These are phyloP conservation scores for Evansstolkia leycettana DNA, from an alignment of 495 filamentous ascomycete genomes.

Conservation along the genomic window DNA sequence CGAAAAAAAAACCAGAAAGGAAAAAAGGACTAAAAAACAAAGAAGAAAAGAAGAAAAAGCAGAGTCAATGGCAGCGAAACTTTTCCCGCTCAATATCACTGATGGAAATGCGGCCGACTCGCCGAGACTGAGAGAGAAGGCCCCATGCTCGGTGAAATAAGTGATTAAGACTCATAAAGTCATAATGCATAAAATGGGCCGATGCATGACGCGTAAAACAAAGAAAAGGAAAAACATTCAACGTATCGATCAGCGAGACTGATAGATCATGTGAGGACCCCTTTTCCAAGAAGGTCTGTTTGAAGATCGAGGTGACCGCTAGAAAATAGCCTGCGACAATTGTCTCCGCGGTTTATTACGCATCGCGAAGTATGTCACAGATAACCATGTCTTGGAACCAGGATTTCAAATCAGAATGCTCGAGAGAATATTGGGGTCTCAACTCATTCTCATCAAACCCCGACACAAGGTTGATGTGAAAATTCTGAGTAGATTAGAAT, in stretches of 20 bases:
- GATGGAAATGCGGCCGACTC: conserved; percentile 8
- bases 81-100: conserved; percentile 12
- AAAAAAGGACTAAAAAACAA: conserved; percentile 9
- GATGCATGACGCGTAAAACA: conserved; percentile 1
- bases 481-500: too few species aligned
- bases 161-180: conserved; percentile 8
- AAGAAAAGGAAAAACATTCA: neutral
- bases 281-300: too few species aligned
- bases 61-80: conserved; percentile 13
- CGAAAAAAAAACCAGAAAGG: conserved; percentile 2
- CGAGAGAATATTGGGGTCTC: too few species aligned
- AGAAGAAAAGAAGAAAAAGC: conserved; percentile 7
- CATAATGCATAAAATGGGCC: conserved; percentile 14
- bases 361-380: conserved; percentile 21
- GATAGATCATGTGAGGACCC: too few species aligned
- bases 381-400: neutral
- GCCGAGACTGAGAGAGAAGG: conserved; percentile 16
- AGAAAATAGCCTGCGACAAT: neutral
- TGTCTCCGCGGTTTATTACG: conserved; percentile 30
- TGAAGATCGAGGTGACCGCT: neutral
- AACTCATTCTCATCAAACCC: too few species aligned
- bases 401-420: too few species aligned
- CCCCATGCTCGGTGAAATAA: conserved; percentile 6
- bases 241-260: too few species aligned
- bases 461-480: too few species aligned